phyloP scores from a whole-genome alignment of 2,329 filamentous ascomycete species.

The Dryadomyces sulphureus region DNA sequence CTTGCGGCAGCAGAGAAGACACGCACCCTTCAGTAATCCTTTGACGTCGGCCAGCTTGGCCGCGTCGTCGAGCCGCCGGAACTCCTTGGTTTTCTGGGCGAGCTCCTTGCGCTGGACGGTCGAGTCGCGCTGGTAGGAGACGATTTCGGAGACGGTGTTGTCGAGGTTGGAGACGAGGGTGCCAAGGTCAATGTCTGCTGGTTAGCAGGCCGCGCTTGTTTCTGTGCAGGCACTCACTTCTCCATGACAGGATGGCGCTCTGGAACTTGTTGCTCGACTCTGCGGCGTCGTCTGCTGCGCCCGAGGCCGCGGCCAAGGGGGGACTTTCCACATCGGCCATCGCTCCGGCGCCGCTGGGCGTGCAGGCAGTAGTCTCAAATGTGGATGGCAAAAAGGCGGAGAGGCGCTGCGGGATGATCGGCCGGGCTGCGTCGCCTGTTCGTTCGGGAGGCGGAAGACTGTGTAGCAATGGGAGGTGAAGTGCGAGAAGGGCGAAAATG shows the following conservation, averaged over 20 bases:
- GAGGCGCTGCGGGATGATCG: no score
- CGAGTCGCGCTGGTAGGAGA: conserved; percentile 86
- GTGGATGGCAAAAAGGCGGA: background rate
- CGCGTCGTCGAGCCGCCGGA: conserved; percentile 81
- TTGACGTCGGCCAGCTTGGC: conserved; percentile 83
- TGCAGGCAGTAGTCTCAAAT: background rate
- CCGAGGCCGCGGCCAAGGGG: conserved; percentile 3
- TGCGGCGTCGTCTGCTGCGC: conserved; percentile 3
- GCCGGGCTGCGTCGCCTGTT: no score
- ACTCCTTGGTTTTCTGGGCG: conserved; percentile 98
- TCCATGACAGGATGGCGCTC: conserved; percentile 88
- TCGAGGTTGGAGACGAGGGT: conserved; percentile 75
- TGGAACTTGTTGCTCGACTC: conserved; percentile 86
- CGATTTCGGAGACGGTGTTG: conserved; percentile 86
- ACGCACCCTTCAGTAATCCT: conserved; percentile 64
- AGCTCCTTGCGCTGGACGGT: conserved; percentile 91
- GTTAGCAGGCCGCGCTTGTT: background rate
- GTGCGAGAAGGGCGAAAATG: no score
- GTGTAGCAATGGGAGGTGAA: no score
- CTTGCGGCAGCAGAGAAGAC: no score
- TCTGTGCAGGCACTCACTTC: conserved; percentile 44
- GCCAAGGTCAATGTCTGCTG: conserved; percentile 69
- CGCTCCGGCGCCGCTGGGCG: background rate
- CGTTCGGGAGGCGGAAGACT: no score
- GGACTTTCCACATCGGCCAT: conserved; percentile 10